Base-by-base conservation (phyloP, 2,329 filamentous ascomycete species). In the Atkinsonella texensis region DNA sequence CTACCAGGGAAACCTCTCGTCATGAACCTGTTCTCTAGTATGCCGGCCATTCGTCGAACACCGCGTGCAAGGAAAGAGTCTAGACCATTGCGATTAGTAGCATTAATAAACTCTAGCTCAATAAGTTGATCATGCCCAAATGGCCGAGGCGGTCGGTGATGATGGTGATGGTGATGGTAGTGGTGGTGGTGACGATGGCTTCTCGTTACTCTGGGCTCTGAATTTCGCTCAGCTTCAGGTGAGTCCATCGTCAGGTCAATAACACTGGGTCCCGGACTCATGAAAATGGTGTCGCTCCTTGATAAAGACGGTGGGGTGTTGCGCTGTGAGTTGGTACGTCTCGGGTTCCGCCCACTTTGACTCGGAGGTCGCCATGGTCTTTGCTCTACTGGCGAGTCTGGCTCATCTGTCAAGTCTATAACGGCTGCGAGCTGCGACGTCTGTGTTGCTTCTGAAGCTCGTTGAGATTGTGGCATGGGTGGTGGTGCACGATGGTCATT, bases 171-270 rank as follows among this genome's bases (percentile, higher is more conserved):
- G 41, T 54, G 60, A 20, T 51, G 49, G 11, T 52, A 57, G 44
- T 53, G 56, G 48, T 52, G 53, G 23, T 53, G 52, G 12, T 53
- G 55, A 9, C 49, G 45, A 15, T 50, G 45, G 15, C 45, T 49
- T 28, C 55, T 43, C 12, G 42, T 46, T 13, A 45, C 17, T 17
- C 52, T 50, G 15, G 47, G 51, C n/a, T 51, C 50, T 10, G 48
- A 4, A 12, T 53, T 53, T 13, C 55, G 56, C n/a, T 69, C 67
- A 35, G 63, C 63, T 20, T 67, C 62, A 15, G 68, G 65, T 7
- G 67, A 68, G 53, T 79, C 75, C 28, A 64, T 65, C 2, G 77
- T 80, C 10, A 80, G 68, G 58, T 80, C 77, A 50, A 80, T 78
- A 31, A 79, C 63, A 48, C 60, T 65, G 1, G 62, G 45, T 5